Conservation (phyloP, 2,329 filamentous ascomycete species). For the Exophiala xenobiotica region DNA sequence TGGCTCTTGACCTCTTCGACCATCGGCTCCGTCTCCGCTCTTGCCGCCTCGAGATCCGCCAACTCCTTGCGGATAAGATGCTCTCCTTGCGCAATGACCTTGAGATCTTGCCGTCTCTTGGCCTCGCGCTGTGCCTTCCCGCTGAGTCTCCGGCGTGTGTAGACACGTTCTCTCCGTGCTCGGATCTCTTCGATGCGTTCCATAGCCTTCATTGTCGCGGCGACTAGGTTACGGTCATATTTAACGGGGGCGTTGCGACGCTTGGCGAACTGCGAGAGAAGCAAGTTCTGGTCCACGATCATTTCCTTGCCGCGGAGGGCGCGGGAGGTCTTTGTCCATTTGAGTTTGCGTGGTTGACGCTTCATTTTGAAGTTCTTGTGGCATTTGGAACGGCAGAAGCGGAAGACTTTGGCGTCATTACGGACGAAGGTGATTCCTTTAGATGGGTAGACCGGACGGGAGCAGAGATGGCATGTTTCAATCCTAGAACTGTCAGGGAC, state of each 20-base stretch:
- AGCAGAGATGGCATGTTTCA: conserved; percentile 71
- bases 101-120: conserved; percentile 75
- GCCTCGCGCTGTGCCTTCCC: conserved; percentile 73
- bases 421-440: conserved; percentile 67
- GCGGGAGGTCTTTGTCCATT: conserved; percentile 95
- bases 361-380: conserved; percentile 93
- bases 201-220: conserved; percentile 89
- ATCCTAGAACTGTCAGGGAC: conserved; percentile 22
- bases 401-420: conserved; percentile 65
- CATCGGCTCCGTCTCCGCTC: conserved; percentile 32
- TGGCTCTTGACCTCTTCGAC: conserved; percentile 32
- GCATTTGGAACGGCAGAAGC: conserved; percentile 67
- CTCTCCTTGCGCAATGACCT: conserved; percentile 86
- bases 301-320: conserved; percentile 80
- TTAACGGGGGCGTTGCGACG: conserved; percentile 91
- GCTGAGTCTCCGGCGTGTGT: conserved; percentile 91
- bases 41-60: conserved; percentile 57
- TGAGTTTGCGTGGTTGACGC: conserved; percentile 93
- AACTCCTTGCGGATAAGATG: conserved; percentile 79
- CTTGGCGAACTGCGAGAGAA: conserved; percentile 71
- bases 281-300: conserved; percentile 88
- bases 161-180: conserved; percentile 76
- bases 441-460: conserved; percentile 64
- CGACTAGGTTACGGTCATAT: conserved; percentile 90
- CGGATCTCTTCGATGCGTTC: conserved; percentile 84